Percentiles rank a stretch among this genome's conserved stretches.
These are phyloP conservation scores for Debaryomyces maramus DNA, from an alignment of 805 yeast genomes.

Conservation along the genomic window DNA sequence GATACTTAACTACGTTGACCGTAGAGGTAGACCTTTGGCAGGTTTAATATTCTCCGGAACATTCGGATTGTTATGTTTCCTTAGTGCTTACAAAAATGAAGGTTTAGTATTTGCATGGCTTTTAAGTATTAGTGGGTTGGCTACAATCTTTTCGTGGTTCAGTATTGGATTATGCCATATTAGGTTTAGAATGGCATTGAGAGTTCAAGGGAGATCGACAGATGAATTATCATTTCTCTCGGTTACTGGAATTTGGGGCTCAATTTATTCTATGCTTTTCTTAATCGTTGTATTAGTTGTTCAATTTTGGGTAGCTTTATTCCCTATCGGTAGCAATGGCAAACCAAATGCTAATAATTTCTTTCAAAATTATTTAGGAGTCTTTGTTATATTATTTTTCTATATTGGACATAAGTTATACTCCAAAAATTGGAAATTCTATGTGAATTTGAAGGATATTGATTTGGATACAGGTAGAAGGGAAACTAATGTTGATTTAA, in stretches of 20 bases:
- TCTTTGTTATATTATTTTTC: slow-evolving; percentile 28
- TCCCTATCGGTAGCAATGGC: slow-evolving; percentile 32
- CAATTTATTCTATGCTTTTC: slow-evolving; percentile 33
- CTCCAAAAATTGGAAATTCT: slow-evolving; percentile 29
- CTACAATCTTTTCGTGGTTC: slow-evolving; percentile 43
- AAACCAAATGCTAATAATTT: slow-evolving; percentile 31
- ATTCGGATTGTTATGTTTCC: slow-evolving; percentile 42
- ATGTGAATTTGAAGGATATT: slow-evolving; percentile 33
- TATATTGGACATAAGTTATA: slow-evolving; percentile 42
- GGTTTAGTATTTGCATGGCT: slow-evolving; percentile 40
- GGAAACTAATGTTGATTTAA: slow-evolving; percentile 34
- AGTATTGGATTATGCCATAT: slow-evolving; percentile 42
- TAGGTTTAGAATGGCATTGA: slow-evolving; percentile 41
- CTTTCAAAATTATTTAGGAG: slow-evolving; percentile 40
- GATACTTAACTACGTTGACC: slow-evolving; percentile 39
- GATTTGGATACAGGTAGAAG: slow-evolving; percentile 48
- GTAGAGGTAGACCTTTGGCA: slow-evolving; percentile 42
- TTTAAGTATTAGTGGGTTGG: slow-evolving; percentile 40
- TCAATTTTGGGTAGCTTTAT: slow-evolving; percentile 41
- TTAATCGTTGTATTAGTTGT: slow-evolving; percentile 33
- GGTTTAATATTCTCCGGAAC: slow-evolving; percentile 32
- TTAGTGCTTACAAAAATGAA: slow-evolving; percentile 33
- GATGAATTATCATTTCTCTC: slow-evolving; percentile 38
- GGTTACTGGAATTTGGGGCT: slow-evolving; percentile 38
- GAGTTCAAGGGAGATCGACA: slow-evolving; percentile 30